Evolutionary conservation across 139 green algal genomes (phyloP).

Genomic region (Chloropicon primus): DNA sequence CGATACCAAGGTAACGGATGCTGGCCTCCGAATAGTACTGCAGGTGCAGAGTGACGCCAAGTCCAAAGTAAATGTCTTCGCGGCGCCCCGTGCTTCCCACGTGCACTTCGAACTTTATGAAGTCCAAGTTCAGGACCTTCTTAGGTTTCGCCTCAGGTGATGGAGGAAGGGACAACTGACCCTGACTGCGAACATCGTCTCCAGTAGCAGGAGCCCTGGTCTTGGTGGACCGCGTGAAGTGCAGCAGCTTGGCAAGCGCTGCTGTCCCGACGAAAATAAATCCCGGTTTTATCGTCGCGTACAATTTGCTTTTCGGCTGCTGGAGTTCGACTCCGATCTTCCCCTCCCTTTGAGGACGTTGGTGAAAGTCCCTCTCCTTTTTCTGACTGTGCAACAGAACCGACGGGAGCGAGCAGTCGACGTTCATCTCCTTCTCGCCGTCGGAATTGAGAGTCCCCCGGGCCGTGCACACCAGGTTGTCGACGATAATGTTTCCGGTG

Average conservation of each 20-base stretch:
- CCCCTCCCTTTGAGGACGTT: background rate
- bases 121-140: too few species aligned
- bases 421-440: background rate
- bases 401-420: background rate
- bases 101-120: too few species aligned
- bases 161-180: too few species aligned
- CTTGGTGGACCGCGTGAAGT: background rate
- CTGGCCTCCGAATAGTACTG: too few species aligned
- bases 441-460: background rate
- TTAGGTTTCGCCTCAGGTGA: too few species aligned
- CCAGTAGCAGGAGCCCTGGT: too few species aligned
- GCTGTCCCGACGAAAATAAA: background rate
- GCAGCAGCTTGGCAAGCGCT: background rate
- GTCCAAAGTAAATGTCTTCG: too few species aligned
- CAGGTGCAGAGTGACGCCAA: too few species aligned
- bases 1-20: too few species aligned
- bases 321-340: background rate
- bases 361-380: background rate
- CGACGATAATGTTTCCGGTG: background rate
- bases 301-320: background rate
- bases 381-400: background rate
- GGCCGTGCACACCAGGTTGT: background rate
- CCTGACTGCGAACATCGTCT: too few species aligned
- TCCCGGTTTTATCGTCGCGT: background rate
- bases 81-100: too few species aligned